Evolutionary conservation across 306 rosid genomes (phyloP), one percentile per base, ranked within the genome.

Genomic region (Corylus avellana): DNA sequence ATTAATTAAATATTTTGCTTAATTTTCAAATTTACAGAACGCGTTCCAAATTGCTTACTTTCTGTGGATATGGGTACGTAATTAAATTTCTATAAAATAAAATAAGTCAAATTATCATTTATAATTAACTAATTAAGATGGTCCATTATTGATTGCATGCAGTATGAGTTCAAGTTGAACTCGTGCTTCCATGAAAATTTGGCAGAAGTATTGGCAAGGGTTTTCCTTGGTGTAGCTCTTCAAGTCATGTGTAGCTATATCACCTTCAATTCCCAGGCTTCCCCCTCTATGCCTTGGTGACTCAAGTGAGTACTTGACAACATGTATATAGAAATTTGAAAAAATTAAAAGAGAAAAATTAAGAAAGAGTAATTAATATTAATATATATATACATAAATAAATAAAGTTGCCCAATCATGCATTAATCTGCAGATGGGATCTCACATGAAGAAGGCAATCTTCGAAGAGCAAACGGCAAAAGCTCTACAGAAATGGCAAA

Each of bases 121-220:
- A 7, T 22, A 29, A 59, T 59, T 7, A 57, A 57, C 49, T 25
- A 42, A 42, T 42, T 42, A 13, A 27, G 39, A 35, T 66, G 42
- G 11, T 59, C 66, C 37, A 59, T 5, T 17, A 59, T 5, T 17
- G 17, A 62, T 37, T 77, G 87, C 92, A 89, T 77, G 87, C 92
- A 89, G 96, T 85, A 85, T 49, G 92, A 87, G 72, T 91, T 89
- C 35, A 87, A 79, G 67, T 64, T 89, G 72, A 55, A 48, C 37
- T 91, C 96, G 42, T 91, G 93, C 86, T 89, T 89, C 85, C 90
- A 91, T 25, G 93, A 86, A 20, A 88, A 91, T 72, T 79, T 91
- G 81, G 74, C 88, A 8, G 76, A 78, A 9, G 76, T 77, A 69
- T 25, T 91, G 48, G 77, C 74, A 59, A 91, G 92, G 61, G 92